These are phyloP conservation scores for Thermomucor indicae-seudaticae DNA, from an alignment of 371 early-diverging fungal species.

Conservation along the genomic window DNA sequence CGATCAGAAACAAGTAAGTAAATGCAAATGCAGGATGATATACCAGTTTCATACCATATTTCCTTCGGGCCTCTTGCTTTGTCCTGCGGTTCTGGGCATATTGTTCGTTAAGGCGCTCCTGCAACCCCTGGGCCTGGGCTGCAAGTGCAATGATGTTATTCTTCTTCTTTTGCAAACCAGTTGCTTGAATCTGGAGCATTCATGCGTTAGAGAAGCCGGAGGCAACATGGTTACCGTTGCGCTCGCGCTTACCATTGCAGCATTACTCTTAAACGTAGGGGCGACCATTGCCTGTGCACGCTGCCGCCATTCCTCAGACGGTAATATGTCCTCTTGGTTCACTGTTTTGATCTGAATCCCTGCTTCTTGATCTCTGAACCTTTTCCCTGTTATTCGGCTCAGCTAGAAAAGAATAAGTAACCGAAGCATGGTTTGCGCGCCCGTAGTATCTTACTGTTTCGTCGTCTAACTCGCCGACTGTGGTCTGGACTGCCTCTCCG, in stretches of 20 bases:
- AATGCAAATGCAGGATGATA: no score
- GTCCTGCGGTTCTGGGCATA: slow-evolving; percentile 62
- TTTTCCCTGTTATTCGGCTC: slow-evolving; percentile 37
- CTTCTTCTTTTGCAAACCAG: slow-evolving; percentile 59
- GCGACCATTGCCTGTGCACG: slow-evolving; percentile 16
- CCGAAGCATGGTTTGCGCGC: background rate
- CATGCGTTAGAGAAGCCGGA: no score
- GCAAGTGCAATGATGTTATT: slow-evolving; percentile 80
- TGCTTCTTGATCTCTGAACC: slow-evolving; percentile 33
- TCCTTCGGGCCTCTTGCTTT: slow-evolving; percentile 62
- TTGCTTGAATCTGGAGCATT: slow-evolving; percentile 26
- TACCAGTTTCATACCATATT: slow-evolving; percentile 71
- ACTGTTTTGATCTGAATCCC: slow-evolving; percentile 47
- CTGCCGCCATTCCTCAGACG: slow-evolving; percentile 37
- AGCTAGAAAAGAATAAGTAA: slow-evolving; percentile 25
- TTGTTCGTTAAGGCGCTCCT: slow-evolving; percentile 57
- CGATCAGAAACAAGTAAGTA: background rate
- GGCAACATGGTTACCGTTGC: no score
- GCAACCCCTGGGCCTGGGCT: slow-evolving; percentile 66
- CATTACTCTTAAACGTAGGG: slow-evolving; percentile 23
- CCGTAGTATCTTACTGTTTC: slow-evolving; percentile 34
- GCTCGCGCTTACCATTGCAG: slow-evolving; percentile 19
- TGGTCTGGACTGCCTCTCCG: slow-evolving; percentile 13
- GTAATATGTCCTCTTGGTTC: slow-evolving; percentile 47
- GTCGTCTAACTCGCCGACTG: slow-evolving; percentile 20